Base-by-base conservation (phyloP, 2,329 filamentous ascomycete species). In the Cytospora schulzeri region DNA sequence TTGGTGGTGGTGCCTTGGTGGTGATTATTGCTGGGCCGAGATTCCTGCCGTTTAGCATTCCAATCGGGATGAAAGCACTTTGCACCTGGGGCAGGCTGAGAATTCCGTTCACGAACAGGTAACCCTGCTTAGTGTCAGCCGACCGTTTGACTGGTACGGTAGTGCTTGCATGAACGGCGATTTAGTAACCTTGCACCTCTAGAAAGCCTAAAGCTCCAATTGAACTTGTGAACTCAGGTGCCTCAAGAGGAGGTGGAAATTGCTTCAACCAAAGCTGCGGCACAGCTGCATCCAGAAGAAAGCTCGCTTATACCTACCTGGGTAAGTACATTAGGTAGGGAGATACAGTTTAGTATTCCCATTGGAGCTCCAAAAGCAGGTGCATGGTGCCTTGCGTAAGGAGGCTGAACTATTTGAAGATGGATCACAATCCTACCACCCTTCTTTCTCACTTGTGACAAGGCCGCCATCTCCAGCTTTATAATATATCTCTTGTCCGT, bases 81-180 rank as follows among this genome's bases (percentile, higher is more conserved):
- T 35, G 35, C 33, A 61, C 35, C 54, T 48, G 59, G 59, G n/a
- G 33, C 51, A 60, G 57, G 57, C 51, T 53, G 52, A 62, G 52
- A n/a, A 26, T 55, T 50, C 57, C 54, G 53, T 61, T 64, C 63
- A 63, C 56, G 52, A 58, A 58, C 19, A 22, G 11, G 59, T 63
- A 66, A 66, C 64, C 57, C 64, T 52, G 48, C 50, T 52, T 60
- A 66, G 64, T 57, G 51, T 62, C 26, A 50, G 38, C 50, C 33
- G 54, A 50, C 52, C 52, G 62, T 51, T 52, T 51, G 48, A 35
- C 57, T 51, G 41, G 17, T 35, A 35, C 60, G 62, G 35, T 60
- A 64, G 62, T 64, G 62, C 28, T 56, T 60, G 62, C 62, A 64
- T 64, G 57, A 52, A 35, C 62, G 51, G 51, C 57, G 41, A 64